These are phyloP conservation scores for Byssothecium circinans DNA, from an alignment of 2,329 filamentous ascomycete species.

Conservation along the genomic window DNA sequence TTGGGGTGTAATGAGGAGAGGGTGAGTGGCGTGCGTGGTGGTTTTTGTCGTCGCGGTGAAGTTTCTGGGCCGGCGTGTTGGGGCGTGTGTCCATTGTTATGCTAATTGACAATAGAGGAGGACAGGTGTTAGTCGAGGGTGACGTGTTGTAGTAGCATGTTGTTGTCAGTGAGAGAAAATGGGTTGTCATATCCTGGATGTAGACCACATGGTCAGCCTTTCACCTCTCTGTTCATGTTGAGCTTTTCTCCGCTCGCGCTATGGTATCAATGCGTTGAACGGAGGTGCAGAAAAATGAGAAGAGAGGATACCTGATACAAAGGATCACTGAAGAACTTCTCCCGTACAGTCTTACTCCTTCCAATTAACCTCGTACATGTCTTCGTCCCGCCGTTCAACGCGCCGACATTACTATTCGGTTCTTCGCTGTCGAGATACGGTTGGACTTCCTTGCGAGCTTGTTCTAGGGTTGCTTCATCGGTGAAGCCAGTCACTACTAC, in stretches of 20 bases:
- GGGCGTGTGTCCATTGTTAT: constrained; percentile 44
- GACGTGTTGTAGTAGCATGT: constrained; percentile 38
- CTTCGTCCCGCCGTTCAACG: constrained; percentile 39
- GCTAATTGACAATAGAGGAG: constrained; percentile 43
- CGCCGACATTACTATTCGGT: constrained; percentile 26
- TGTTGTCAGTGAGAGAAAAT: constrained; percentile 42
- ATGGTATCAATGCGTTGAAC: too few species aligned
- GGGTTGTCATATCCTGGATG: constrained; percentile 33
- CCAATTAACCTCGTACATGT: constrained; percentile 42
- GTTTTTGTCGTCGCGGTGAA: constrained; percentile 47
- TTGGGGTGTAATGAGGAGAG: constrained; percentile 22
- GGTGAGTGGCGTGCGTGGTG: constrained; percentile 40
- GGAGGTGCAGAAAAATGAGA: too few species aligned
- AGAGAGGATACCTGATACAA: constrained; percentile 34
- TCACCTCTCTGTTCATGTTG: neutral
- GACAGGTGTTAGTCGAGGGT: constrained; percentile 33
- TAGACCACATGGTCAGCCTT: neutral
- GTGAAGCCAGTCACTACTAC: constrained; percentile 41
- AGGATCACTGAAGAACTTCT: constrained; percentile 41
- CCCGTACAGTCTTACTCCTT: constrained; percentile 40
- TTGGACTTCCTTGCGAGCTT: constrained; percentile 30
- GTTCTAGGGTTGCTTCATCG: constrained; percentile 22
- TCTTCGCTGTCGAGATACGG: constrained; percentile 31
- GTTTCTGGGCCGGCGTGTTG: constrained; percentile 33
- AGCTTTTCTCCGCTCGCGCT: too few species aligned